Evolutionary conservation across 2,329 filamentous ascomycete species (phyloP).

Genomic region (Keithomyces neogunnii): DNA sequence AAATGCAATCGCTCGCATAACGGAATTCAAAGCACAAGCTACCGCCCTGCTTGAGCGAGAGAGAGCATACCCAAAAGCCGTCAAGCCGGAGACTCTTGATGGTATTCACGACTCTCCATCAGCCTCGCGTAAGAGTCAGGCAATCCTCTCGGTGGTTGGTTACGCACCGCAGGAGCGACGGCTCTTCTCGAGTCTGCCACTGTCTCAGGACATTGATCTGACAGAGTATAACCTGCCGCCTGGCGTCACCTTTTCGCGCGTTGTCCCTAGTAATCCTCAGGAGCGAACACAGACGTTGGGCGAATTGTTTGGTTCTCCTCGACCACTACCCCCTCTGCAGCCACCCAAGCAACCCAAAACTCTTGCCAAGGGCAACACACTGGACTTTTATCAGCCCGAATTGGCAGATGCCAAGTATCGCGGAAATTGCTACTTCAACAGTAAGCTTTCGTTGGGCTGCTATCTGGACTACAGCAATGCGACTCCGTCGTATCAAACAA

Average conservation of each 20-base stretch:
- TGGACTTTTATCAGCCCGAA: conserved; percentile 47
- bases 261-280: conserved; percentile 23
- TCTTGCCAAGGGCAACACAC: conserved; percentile 52
- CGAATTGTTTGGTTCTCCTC: conserved; percentile 63
- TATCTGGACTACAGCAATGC: conserved; percentile 65
- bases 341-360: conserved; percentile 65
- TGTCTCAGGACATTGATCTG: conserved; percentile 21
- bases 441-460: conserved; percentile 56
- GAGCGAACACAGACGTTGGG: conserved; percentile 58
- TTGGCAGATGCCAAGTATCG: conserved; percentile 44
- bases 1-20: conserved; percentile 34
- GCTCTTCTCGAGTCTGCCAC: conserved; percentile 74
- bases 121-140: conserved; percentile 33
- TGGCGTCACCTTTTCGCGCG: conserved; percentile 49
- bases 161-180: conserved; percentile 67
- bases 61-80: conserved; percentile 37
- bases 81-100: conserved; percentile 27
- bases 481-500: conserved; percentile 42
- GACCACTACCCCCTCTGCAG: conserved; percentile 55
- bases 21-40: conserved; percentile 53
- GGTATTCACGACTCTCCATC: conserved; percentile 30
- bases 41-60: conserved; percentile 56
- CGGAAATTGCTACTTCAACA: conserved; percentile 55
- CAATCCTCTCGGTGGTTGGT: conserved; percentile 69
- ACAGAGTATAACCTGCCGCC: conserved; percentile 54